Percentiles rank a stretch among this genome's conserved stretches.
Evolutionary conservation across 192 early-diverging fungal species (phyloP).

Genomic region (Backusella parvicylindrica): DNA sequence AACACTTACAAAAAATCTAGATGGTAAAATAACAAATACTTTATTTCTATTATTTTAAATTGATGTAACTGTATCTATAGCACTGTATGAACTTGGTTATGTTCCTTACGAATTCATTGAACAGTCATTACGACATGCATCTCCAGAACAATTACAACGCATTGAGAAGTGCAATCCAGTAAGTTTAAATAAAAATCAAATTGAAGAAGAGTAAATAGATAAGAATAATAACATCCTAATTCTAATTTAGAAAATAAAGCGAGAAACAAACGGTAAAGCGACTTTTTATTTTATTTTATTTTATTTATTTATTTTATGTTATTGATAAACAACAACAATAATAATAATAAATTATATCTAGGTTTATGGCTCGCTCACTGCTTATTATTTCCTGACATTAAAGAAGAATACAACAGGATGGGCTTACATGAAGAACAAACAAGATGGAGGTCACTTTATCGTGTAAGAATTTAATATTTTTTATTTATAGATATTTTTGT

Average conservation of each 20-base stretch:
- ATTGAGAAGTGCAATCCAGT: conserved; percentile 15
- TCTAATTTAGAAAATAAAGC: not conserved
- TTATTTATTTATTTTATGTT: not conserved
- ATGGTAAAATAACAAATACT: not conserved
- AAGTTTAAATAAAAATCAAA: not conserved
- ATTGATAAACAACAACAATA: not conserved
- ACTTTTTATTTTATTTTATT: not conserved
- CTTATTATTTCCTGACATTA: not conserved
- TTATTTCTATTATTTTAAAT: too few relatives aligned
- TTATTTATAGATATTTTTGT: not conserved
- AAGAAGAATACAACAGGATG: not conserved
- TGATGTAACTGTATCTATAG: too few relatives aligned
- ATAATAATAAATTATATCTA: not conserved
- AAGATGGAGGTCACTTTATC: conserved; percentile 14
- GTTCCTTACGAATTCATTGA: conserved; percentile 5
- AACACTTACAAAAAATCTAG: not conserved
- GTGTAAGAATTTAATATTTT: not conserved
- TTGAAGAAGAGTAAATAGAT: not conserved
- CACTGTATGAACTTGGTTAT: not conserved
- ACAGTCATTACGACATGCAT: not conserved
- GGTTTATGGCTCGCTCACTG: conserved; percentile 16
- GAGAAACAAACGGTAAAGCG: not conserved
- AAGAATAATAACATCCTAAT: not conserved
- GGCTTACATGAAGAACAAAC: conserved; percentile 2
- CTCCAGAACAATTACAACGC: conserved; percentile 2